These are phyloP conservation scores for Neurospora sp. DNA, from an alignment of 495 filamentous ascomycete genomes.

Conservation along the genomic window DNA sequence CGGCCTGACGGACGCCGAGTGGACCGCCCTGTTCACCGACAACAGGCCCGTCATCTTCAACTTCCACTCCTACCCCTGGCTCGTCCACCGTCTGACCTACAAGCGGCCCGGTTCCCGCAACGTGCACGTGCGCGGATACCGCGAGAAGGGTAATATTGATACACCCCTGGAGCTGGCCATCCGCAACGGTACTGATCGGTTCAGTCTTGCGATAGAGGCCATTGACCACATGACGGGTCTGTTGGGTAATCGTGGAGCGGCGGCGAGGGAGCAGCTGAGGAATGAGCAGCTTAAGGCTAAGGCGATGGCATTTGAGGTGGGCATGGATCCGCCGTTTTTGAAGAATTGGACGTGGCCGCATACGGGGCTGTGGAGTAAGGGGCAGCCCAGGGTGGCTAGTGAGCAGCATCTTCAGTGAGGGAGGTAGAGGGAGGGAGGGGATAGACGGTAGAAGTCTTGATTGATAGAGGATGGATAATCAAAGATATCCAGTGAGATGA, in stretches of 20 bases:
- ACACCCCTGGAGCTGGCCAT: conserved; percentile 64
- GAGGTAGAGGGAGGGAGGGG: neutral
- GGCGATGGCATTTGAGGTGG: conserved; percentile 51
- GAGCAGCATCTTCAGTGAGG: neutral
- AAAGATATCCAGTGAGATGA: neutral
- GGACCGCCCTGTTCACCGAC: conserved; percentile 53
- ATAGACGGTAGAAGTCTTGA: neutral
- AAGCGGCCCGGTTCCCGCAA: conserved; percentile 52
- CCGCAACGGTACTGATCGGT: conserved; percentile 61
- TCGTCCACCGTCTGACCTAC: conserved; percentile 62
- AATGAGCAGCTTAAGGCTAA: conserved; percentile 48
- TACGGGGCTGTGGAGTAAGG: conserved; percentile 16
- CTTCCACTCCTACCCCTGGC: conserved; percentile 71
- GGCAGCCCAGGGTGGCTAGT: conserved; percentile 13
- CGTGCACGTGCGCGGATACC: conserved; percentile 62
- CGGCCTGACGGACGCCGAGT: conserved; percentile 51
- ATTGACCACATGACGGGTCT: conserved; percentile 48
- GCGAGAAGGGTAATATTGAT: conserved; percentile 71
- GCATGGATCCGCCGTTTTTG: conserved; percentile 55
- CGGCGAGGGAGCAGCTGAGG: conserved; percentile 48
- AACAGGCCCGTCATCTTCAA: conserved; percentile 66
- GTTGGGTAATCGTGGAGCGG: conserved; percentile 47
- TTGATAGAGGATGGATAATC: neutral
- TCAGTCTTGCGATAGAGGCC: conserved; percentile 59
- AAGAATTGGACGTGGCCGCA: conserved; percentile 56